Evolutionary conservation across 2,329 filamentous ascomycete genomes (phyloP).

Genomic region (Colletotrichum acutatum): DNA sequence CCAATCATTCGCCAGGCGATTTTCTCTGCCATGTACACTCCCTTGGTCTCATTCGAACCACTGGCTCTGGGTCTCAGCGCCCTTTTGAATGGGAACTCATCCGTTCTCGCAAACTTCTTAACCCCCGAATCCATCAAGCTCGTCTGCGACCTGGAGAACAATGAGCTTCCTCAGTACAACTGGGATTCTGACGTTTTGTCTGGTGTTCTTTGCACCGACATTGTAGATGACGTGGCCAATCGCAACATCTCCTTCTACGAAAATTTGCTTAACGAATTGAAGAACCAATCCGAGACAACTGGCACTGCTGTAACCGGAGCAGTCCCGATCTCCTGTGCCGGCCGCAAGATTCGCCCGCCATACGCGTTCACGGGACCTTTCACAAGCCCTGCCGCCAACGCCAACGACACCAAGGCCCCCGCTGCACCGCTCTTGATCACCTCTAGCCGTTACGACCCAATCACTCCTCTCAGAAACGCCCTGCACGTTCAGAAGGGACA

Average conservation of each 20-base stretch:
- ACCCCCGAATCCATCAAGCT: background rate
- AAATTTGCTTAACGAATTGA: background rate
- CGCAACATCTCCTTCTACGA: background rate
- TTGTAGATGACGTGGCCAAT: background rate
- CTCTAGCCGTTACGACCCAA: background rate
- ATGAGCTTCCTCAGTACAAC: background rate
- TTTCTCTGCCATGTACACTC: background rate
- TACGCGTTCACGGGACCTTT: background rate
- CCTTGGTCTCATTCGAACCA: background rate
- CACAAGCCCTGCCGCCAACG: background rate
- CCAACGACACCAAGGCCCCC: background rate
- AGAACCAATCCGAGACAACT: background rate
- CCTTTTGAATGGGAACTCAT: background rate
- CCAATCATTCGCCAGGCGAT: background rate
- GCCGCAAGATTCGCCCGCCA: background rate
- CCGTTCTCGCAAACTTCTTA: background rate
- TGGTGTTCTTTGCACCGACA: background rate
- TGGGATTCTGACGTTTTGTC: background rate
- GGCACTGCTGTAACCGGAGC: background rate
- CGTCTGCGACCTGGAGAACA: background rate
- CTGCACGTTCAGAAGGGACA: background rate
- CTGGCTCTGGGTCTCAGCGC: background rate
- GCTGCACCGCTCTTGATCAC: background rate
- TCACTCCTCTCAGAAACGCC: background rate
- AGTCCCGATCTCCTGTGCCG: background rate